Evolutionary conservation across 768 basidiomycete genomes (phyloP).

Genomic region (Suillus variegatus): DNA sequence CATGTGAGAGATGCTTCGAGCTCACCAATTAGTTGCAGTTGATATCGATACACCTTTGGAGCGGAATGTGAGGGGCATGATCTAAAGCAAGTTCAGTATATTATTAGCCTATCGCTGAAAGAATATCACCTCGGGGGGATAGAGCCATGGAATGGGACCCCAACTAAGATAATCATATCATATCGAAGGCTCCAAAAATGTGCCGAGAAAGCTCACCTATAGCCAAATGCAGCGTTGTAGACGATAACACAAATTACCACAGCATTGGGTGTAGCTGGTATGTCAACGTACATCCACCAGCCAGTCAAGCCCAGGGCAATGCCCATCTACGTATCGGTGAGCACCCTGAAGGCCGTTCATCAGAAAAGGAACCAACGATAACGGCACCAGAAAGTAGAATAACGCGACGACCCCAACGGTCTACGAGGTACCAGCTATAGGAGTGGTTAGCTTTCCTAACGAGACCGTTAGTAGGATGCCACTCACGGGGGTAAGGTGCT

Average conservation of each 20-base stretch:
- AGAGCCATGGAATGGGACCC: slow-evolving; percentile 89
- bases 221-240: slow-evolving; percentile 94
- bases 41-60: slow-evolving; percentile 96
- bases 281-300: slow-evolving; percentile 93
- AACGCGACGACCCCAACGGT: slow-evolving; percentile 84
- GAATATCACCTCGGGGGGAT: slow-evolving; percentile 73
- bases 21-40: slow-evolving; percentile 78
- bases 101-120: neutral
- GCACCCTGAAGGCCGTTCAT: slow-evolving; percentile 8
- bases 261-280: slow-evolving; percentile 79
- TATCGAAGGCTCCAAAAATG: neutral
- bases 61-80: slow-evolving; percentile 86
- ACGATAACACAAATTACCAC: slow-evolving; percentile 89
- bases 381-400: slow-evolving; percentile 88
- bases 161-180: slow-evolving; percentile 44
- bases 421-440: slow-evolving; percentile 88
- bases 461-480: neutral
- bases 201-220: slow-evolving; percentile 47
- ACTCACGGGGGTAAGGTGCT: slow-evolving; percentile 83
- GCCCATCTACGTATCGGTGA: slow-evolving; percentile 62
- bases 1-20: neutral
- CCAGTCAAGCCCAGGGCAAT: slow-evolving; percentile 77
- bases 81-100: slow-evolving; percentile 43
- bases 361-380: slow-evolving; percentile 48
- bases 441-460: slow-evolving; percentile 7